These are phyloP conservation scores for Gossypium davidsonii DNA, from an alignment of 441 rosid genomes.

Conservation along the genomic window DNA sequence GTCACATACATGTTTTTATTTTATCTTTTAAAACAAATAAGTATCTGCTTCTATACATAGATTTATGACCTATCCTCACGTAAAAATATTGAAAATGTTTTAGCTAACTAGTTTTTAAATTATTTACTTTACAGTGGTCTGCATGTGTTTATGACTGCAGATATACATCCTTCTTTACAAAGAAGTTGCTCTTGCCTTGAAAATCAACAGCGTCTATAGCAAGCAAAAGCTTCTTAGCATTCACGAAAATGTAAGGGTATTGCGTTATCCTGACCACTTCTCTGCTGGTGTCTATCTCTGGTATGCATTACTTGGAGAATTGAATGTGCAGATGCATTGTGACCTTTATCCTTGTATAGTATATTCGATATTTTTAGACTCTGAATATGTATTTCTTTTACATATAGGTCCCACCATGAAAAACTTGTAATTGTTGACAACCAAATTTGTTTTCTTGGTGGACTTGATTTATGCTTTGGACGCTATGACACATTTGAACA, in stretches of 20 bases:
- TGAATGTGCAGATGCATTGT: not conserved
- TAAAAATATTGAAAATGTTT: not conserved
- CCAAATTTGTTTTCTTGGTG: constrained; percentile 90
- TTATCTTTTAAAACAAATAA: not conserved
- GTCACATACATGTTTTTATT: not conserved
- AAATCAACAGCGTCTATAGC: constrained; percentile 94
- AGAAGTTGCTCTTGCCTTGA: constrained; percentile 95
- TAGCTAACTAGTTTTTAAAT: not conserved
- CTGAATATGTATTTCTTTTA: constrained; percentile 25
- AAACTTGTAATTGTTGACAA: constrained; percentile 89
- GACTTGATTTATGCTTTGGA: constrained; percentile 94
- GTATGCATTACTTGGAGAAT: constrained; percentile 41
- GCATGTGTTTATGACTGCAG: constrained; percentile 36
- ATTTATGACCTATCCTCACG: not conserved
- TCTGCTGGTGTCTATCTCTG: constrained; percentile 92
- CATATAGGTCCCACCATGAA: constrained; percentile 95
- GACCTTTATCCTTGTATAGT: not conserved
- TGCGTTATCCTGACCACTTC: constrained; percentile 95
- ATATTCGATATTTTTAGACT: constrained; percentile 21
- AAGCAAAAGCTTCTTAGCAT: constrained; percentile 85
- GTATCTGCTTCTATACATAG: not conserved
- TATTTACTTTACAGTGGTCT: not conserved
- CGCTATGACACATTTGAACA: constrained; percentile 87
- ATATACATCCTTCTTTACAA: constrained; percentile 93
- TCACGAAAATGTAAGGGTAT: constrained; percentile 95